Conservation (phyloP, 108 stramenopile species). For the Stephanodiscus minutulus region DNA sequence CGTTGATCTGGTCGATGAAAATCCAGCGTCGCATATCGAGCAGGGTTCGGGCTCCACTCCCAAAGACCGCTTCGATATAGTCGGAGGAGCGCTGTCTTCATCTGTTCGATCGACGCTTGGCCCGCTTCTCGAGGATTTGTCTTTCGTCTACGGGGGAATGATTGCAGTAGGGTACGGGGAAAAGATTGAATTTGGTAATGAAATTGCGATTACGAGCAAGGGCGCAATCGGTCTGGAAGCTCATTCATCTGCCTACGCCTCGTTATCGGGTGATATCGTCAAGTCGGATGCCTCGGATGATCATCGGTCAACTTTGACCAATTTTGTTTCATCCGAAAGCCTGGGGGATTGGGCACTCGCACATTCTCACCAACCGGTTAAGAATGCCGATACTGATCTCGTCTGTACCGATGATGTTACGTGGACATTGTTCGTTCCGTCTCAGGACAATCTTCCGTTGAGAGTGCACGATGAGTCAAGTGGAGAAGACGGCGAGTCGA, state of each 20-base stretch:
- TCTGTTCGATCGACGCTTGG: slow-evolving; percentile 18
- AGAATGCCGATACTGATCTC: not conserved
- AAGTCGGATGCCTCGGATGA: slow-evolving; percentile 3
- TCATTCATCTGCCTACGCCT: slow-evolving; percentile 23
- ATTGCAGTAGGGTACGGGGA: slow-evolving; percentile 5
- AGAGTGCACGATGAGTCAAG: slow-evolving; percentile 20
- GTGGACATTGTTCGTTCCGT: slow-evolving; percentile 37
- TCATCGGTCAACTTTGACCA: not conserved
- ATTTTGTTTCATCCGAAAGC: slow-evolving; percentile 23
- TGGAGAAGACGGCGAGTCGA: slow-evolving; percentile 21
- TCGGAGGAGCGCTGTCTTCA: slow-evolving; percentile 32
- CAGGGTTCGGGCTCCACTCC: not conserved
- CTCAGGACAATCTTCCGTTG: slow-evolving; percentile 26
- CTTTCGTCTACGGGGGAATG: slow-evolving; percentile 34
- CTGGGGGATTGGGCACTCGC: slow-evolving; percentile 26
- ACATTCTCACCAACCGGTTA: slow-evolving; percentile 5
- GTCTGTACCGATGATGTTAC: slow-evolving; percentile 10
- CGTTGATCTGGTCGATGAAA: slow-evolving; percentile 39
- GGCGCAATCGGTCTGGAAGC: slow-evolving; percentile 6
- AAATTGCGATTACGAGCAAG: not conserved
- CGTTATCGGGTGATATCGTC: slow-evolving; percentile 18
- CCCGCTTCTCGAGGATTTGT: slow-evolving; percentile 28
- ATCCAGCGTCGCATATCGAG: slow-evolving; percentile 23
- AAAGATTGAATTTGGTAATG: not conserved
- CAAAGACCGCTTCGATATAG: slow-evolving; percentile 22